phyloP scores from a whole-genome alignment of 768 basidiomycete genomes.

The Suillus tomentosus region DNA sequence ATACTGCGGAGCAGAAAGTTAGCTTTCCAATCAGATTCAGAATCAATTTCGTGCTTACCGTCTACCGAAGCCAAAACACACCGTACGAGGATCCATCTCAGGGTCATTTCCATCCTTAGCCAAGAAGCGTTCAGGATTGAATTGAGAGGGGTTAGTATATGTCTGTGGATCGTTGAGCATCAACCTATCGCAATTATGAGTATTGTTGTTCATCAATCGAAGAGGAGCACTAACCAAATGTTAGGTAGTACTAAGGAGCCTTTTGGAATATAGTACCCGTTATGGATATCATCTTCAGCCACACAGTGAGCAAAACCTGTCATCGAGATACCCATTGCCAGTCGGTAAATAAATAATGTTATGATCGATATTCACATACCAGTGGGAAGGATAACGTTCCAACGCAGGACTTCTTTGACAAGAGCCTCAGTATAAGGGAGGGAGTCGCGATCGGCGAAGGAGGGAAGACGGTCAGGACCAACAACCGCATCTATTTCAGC shows the following conservation, averaged over 20 bases:
- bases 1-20: background rate
- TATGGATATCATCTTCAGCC: background rate
- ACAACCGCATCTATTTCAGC: background rate
- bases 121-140: constrained; percentile 24
- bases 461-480: background rate
- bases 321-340: background rate
- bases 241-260: background rate
- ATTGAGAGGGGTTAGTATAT: constrained; percentile 55
- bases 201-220: background rate
- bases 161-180: constrained; percentile 36
- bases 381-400: background rate
- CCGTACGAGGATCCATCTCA: constrained; percentile 31
- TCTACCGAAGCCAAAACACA: constrained; percentile 51
- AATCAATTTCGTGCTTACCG: constrained; percentile 8
- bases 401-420: background rate
- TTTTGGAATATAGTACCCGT: background rate
- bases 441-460: background rate
- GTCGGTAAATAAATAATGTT: background rate
- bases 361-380: background rate
- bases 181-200: constrained; percentile 18
- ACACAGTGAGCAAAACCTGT: background rate
- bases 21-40: background rate
- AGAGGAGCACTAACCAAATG: background rate
- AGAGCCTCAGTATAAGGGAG: background rate
- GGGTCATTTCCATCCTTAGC: background rate